Evolutionary conservation across 768 basidiomycete species (phyloP), one percentile per base, ranked within the genome.

Genomic region (Mrakia gelida): DNA sequence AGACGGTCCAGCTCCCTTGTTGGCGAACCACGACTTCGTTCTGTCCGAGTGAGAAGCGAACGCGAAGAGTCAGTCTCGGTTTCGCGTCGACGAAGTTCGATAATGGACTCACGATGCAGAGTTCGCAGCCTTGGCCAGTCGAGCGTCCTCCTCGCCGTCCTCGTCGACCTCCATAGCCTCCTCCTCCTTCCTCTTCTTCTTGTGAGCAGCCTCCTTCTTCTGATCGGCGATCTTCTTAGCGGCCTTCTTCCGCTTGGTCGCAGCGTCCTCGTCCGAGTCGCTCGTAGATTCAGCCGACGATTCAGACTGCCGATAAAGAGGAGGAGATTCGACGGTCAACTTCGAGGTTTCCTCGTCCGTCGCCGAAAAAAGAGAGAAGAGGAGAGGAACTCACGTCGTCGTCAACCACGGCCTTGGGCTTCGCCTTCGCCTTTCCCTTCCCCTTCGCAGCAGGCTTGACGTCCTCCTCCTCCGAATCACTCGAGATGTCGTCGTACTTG

Each of bases 21-120:
- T 78, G 8, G 80, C 77, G 2, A 79, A 77, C 30, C 80, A 81
- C 76, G 80, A 1, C 23, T 41, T 43, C 23, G 34, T 70, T 9
- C 67, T 70, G 71, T 52, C 15, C 1, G 85, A 86, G n/a, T 86
- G 83, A 0, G 91, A 91, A 75, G 45, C 18, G 75, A 21, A 74
- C 26, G 15, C 43, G 26, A 70, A 73, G 43, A 16, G 59, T 76
- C 67, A 62, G 56, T 6, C 26, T 30, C 32, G 71, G n/a, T 28
- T 81, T 81, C 65, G 76, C 77, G 34, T 80, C 26, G n/a, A 15
- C 54, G 68, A 82, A 28, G 70, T 76, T 74, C 79, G 81, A 3
- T 61, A 67, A 59, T 82, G 45, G 81, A 81, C 76, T 80, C 38
- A 61, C 70, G 59, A 26, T 9, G 75, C 34, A 28, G 34, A 15